Evolutionary conservation across 1,284 basidiomycete genomes (phyloP).

Genomic region (Mycena sp.): DNA sequence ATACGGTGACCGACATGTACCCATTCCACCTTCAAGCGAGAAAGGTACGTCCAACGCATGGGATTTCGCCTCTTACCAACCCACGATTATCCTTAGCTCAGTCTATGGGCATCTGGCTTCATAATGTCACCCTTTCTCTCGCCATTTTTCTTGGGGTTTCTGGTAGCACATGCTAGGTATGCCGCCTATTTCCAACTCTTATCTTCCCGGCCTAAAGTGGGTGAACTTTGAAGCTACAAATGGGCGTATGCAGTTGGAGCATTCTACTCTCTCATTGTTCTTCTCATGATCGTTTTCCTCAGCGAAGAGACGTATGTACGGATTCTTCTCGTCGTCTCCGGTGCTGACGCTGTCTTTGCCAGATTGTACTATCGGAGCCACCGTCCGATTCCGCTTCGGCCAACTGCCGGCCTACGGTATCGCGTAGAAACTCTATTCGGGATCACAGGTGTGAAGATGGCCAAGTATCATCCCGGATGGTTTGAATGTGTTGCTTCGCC

Average conservation of each 20-base stretch:
- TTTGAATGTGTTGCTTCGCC: constrained; percentile 48
- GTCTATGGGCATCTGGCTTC: constrained; percentile 73
- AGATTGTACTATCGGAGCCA: constrained; percentile 77
- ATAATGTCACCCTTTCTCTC: constrained; percentile 64
- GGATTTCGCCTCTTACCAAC: constrained; percentile 4
- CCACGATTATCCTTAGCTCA: constrained; percentile 49
- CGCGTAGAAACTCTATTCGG: constrained; percentile 73
- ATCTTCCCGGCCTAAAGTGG: not conserved
- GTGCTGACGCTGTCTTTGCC: not conserved
- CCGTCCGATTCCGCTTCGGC: constrained; percentile 54
- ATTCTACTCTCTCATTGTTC: constrained; percentile 61
- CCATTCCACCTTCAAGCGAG: constrained; percentile 75
- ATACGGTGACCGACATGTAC: constrained; percentile 69
- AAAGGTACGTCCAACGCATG: constrained; percentile 46
- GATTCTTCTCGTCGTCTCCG: not conserved
- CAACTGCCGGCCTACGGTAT: constrained; percentile 56
- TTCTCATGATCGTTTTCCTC: constrained; percentile 62
- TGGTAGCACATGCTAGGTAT: constrained; percentile 62
- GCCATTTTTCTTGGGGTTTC: constrained; percentile 69
- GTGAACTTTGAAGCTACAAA: constrained; percentile 52
- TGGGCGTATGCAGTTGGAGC: constrained; percentile 74
- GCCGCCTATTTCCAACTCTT: constrained; percentile 20
- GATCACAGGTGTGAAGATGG: constrained; percentile 65
- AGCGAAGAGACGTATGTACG: constrained; percentile 70
- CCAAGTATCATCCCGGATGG: constrained; percentile 61